Base-by-base conservation (phyloP, 768 basidiomycete genomes). In the Tricholoma bakamatsutake region DNA sequence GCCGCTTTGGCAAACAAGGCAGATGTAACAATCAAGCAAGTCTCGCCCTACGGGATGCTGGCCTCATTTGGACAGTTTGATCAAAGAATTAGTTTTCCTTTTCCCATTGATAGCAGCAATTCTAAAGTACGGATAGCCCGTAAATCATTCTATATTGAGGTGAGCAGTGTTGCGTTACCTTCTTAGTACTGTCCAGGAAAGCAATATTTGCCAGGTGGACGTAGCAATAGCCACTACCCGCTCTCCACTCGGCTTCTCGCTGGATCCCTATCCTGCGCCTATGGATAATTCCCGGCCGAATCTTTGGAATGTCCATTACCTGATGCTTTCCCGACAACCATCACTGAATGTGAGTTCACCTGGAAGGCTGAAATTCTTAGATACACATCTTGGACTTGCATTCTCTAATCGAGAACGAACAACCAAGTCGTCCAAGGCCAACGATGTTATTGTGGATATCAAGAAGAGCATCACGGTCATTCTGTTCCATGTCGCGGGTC, bases 91-190 rank as follows among this genome's bases (percentile, higher is more conserved):
- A 48, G 35, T 1, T 81, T 73, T 40, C 80, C 80, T 0, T 74
- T 79, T 43, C 79, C 79, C 9, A 66, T 83, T 10, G 61, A 73
- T 34, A 68, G 69, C 5, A 57, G 59, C n/a, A 67, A 69, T 12
- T 52, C 64, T 1, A 80, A 71, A 59, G 59, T 76, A 8, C 73
- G 80, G 3, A 60, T 84, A 31, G 83, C 83, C 8, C 72, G 83
- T 34, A 82, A 79, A 58, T 84, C 81, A 1, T 71, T 64, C 24
- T 85, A 80, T 55, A 66, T 84, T 5, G 74, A 77, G 64, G 71
- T 74, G 63, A 67, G 18, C 39, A 24, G 3, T 1, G 42, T 24
- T 21, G 10, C 11, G 21, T 31, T 17, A 2, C 42, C 21, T 24
- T 21, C 1, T 1, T 12, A 12, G 13, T 39, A 43, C 24, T 18